Evolutionary conservation across 2,329 filamentous ascomycete genomes (phyloP).

Genomic region (Monosporascus sp.): DNA sequence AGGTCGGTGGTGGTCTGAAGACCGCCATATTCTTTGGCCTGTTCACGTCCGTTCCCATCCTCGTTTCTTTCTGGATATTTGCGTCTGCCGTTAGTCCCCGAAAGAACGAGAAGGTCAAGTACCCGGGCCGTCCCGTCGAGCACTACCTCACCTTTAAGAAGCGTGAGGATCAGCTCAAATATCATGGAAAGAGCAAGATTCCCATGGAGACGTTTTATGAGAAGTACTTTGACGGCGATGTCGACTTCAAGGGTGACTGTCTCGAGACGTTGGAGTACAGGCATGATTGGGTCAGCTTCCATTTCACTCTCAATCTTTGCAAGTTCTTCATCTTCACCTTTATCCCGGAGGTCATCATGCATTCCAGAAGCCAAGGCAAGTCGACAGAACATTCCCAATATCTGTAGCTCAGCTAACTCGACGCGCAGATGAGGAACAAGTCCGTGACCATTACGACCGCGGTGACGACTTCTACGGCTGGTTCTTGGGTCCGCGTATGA

Average conservation of each 20-base stretch:
- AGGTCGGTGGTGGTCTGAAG: conserved; percentile 78
- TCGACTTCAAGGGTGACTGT: conserved; percentile 91
- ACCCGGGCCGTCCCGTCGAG: conserved; percentile 82
- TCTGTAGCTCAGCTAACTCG: conserved; percentile 5
- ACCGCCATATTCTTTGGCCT: conserved; percentile 83
- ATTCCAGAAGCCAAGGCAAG: conserved; percentile 80
- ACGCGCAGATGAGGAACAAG: conserved; percentile 82
- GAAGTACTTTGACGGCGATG: conserved; percentile 94
- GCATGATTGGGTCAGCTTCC: conserved; percentile 95
- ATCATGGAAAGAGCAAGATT: conserved; percentile 73
- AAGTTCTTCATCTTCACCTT: conserved; percentile 84
- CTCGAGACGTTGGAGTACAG: conserved; percentile 88
- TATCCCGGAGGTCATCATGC: conserved; percentile 86
- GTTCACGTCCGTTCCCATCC: conserved; percentile 72
- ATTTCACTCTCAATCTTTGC: conserved; percentile 80
- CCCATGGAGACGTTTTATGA: conserved; percentile 93
- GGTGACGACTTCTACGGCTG: conserved; percentile 98
- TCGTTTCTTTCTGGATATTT: conserved; percentile 76
- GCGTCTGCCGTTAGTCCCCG: conserved; percentile 78
- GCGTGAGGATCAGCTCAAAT: conserved; percentile 56
- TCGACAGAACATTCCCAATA: conserved; percentile 1
- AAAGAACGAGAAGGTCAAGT: conserved; percentile 86
- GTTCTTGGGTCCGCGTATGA: conserved; percentile 98
- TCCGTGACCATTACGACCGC: conserved; percentile 94
- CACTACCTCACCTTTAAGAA: conserved; percentile 84